Evolutionary conservation across 768 basidiomycete species (phyloP).

Genomic region (Pisolithus marmoratus): DNA sequence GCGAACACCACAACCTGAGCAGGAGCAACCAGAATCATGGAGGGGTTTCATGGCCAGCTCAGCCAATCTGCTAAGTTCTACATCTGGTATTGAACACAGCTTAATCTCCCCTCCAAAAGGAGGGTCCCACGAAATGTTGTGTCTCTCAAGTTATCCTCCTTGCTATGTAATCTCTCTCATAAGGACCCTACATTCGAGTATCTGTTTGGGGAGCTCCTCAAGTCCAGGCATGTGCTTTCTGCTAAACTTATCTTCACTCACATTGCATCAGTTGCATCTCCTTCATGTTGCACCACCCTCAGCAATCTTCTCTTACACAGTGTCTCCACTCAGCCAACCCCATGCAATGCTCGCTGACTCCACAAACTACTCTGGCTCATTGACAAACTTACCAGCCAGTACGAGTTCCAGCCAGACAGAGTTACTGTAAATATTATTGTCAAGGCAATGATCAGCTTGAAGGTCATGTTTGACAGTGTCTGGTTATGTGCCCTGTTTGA

Average conservation of each 20-base stretch:
- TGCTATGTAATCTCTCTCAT: slow-evolving; percentile 4
- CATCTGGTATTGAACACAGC: neutral
- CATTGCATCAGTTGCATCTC: slow-evolving; percentile 24
- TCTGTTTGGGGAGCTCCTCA: slow-evolving; percentile 18
- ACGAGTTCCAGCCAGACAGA: slow-evolving; percentile 56
- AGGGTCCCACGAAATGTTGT: slow-evolving; percentile 1
- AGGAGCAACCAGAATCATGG: slow-evolving; percentile 6
- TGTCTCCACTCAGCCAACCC: slow-evolving; percentile 25
- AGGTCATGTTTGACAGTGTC: slow-evolving; percentile 32
- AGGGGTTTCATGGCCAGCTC: neutral
- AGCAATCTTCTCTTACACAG: slow-evolving; percentile 57
- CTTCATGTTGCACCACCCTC: slow-evolving; percentile 34
- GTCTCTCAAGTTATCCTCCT: slow-evolving; percentile 15
- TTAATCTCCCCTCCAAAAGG: neutral
- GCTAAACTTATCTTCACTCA: slow-evolving; percentile 39
- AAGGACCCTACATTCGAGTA: slow-evolving; percentile 8
- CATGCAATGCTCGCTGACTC: slow-evolving; percentile 41
- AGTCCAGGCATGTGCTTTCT: slow-evolving; percentile 34
- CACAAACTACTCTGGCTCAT: slow-evolving; percentile 36
- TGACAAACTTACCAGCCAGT: slow-evolving; percentile 35
- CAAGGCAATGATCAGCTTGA: slow-evolving; percentile 54
- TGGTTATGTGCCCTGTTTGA: slow-evolving; percentile 59
- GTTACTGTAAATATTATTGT: slow-evolving; percentile 67
- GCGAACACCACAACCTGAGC: slow-evolving; percentile 5
- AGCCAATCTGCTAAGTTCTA: neutral